Evolutionary conservation across 371 early-diverging fungal genomes (phyloP), one percentile per base, ranked within the genome.

Genomic region (Thermomucor indicae-seudaticae): DNA sequence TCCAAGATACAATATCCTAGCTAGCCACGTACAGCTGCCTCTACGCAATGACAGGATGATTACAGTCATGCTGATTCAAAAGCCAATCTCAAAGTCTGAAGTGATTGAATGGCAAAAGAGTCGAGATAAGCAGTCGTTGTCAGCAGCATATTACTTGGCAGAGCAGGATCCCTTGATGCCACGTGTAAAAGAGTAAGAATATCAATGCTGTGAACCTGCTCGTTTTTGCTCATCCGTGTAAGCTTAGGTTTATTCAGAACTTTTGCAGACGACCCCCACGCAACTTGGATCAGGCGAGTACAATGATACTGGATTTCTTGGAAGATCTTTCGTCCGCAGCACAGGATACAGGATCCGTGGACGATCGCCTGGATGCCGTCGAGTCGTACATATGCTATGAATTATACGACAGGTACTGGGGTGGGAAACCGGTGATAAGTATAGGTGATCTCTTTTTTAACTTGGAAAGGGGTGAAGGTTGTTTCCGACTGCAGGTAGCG

Each of bases 1-100:
- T 30, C 72, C 68, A 4, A 58, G 58, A 37, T 69, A 65, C 46
- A 70, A 60, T 25, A 72, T 76, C 3, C 58, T 76, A 1, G 72
- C 72, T 0, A 72, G 67, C n/a, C 76, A 76, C 58, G 67, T 76
- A 14, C 70, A 67, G 20, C 14, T 76, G 3, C 57, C 65, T 1
- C 30, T 76, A 3, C 35, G 55, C 24, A 53, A 57, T 2, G 59
- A 67, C 10, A 52, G 60, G 11, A 38, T 19, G 0, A 67, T 75
- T 2, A 58, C 59, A 19, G 67, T 61, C 23, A 72, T 70, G 64
- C 25, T 76, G 14, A 65, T 76, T 22, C 76, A 76, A 48, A 65
- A 64, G 22, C 76, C 72, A 0, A 37, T 76, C 12, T 76, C 72
- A 2, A 67, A 57, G 27, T 51, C 65, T 35, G 76, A 76, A 31